These are phyloP conservation scores for Larix kaempferi DNA, from an alignment of 75 land plant genomes.

Conservation along the genomic window DNA sequence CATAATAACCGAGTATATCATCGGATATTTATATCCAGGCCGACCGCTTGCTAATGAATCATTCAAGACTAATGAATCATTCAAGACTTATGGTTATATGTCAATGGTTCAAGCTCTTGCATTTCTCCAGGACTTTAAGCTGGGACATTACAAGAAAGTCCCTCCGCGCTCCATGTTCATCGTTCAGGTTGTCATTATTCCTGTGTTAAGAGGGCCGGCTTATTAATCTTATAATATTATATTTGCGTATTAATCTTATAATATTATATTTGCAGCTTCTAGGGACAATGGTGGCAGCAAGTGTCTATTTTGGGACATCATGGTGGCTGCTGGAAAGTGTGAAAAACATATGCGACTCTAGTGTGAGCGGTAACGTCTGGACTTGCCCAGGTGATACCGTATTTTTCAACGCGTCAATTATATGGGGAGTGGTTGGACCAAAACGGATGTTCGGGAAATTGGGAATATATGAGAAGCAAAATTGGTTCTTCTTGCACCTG, in stretches of 20 bases:
- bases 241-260: too few species aligned
- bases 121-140: slow-evolving; percentile 56
- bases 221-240: too few species aligned
- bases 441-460: slow-evolving; percentile 46
- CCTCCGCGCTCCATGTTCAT: slow-evolving; percentile 68
- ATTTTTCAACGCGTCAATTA: slow-evolving; percentile 43
- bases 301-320: slow-evolving; percentile 46
- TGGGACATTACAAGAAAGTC: slow-evolving; percentile 73
- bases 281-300: slow-evolving; percentile 38
- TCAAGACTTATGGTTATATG: slow-evolving; percentile 72
- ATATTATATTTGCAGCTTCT: too few species aligned
- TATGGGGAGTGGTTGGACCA: slow-evolving; percentile 64
- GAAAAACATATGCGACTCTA: slow-evolving; percentile 31
- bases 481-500: slow-evolving; percentile 50
- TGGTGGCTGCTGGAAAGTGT: slow-evolving; percentile 54
- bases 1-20: slow-evolving; percentile 59
- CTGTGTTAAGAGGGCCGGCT: too few species aligned
- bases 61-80: too few species aligned
- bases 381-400: slow-evolving; percentile 44
- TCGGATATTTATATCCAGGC: slow-evolving; percentile 56
- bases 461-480: slow-evolving; percentile 36
- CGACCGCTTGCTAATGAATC: slow-evolving; percentile 60
- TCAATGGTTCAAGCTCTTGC: slow-evolving; percentile 45
- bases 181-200: slow-evolving; percentile 62
- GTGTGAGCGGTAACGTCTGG: slow-evolving; percentile 40